Base-by-base conservation (phyloP, 1,139 yeast species). In the Pichia sp. region DNA sequence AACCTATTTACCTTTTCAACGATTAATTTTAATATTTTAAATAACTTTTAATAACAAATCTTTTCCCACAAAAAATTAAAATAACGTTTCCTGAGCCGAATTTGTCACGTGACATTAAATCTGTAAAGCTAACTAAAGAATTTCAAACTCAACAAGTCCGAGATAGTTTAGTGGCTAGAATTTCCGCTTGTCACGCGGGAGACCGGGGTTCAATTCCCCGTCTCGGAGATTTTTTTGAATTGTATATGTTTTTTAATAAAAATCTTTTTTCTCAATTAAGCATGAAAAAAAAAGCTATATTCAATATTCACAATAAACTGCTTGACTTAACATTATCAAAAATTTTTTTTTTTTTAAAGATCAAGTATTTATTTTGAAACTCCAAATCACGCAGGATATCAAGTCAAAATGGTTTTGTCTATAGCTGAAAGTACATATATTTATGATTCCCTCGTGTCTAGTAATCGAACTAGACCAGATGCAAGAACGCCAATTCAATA, bases 401-500 rank as follows among this genome's bases (percentile, higher is more conserved):
- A 16, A 20, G 8, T 3, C 27, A 26, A 16, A 82, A n/a, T 82
- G 87, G 72, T 77, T 37, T 68, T 87, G 49, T 89, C 97, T 5
- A 85, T 90, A 11, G 85, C 97, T 1, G 98, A 90, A 66, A 76
- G 87, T 56, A 76, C 89, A 8, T 90, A 82, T 60, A 66, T 90
- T 29, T 77, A 80, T 56, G 89, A 84, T 42, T 87, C 96, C 1
- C 68, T 90, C 38, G 65, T 71, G 3, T 40, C 55, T 0, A 20
- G 50, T 9, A 42, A 38, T 3, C 42, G 55, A 6, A 47, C 55
- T 9, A 70, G 76, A 35, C 58, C 62, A 9, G 98, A 90, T 63
- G 83, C 96, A 4, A 73, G 98, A 54, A 66, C 71, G 5, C 70
- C 70, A 12, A 69, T 74, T 49, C 96, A 89, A 62, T 85, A 83